Evolutionary conservation across 371 early-diverging fungal genomes (phyloP), one percentile per base, ranked within the genome.

Genomic region (Circinella umbellata): DNA sequence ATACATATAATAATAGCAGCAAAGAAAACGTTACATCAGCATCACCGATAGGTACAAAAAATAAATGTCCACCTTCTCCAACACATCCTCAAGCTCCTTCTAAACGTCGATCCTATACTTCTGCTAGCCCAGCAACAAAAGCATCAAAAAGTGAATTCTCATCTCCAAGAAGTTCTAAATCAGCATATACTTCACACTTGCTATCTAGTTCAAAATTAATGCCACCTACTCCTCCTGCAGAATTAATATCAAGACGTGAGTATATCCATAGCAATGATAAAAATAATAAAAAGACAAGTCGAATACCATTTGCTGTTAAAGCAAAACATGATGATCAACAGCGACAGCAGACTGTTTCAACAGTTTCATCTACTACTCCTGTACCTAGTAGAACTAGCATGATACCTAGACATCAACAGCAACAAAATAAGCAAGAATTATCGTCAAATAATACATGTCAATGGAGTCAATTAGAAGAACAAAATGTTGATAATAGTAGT

Each of bases 191-290:
- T 4, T 42, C 42, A 42, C 57, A 57, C 7, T 57, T 57, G n/a
- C 4, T 57, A 57, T 57, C 57, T 57, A 57, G 27, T 57, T 11
- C 57, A 27, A 57, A 57, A 57, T 57, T 27, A 60, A 68, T 72
- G 69, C 73, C 73, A 54, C 73, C 73, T 13, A 72, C 73, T 35
- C 73, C 73, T 15, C 73, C 73, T 20, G 68, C 65, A 18, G 73
- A 54, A 34, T 48, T 17, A 49, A 18, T 39, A 17, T 3, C 54
- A 3, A 67, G 36, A 34, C 34, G 61, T 9, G 61, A 67, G 20
- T 67, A 67, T 51, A 47, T 67, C 0, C 34, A 57, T 4, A 57
- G 34, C 27, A 57, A 53, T 27, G 61, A 61, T 0, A 48, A 57
- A 1, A 57, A 34, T n/a, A 57, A 53, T 27, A 67, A 61, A 61